These are phyloP conservation scores for Chalaropsis ovoidea DNA, from an alignment of 2,329 filamentous ascomycete species.

Conservation along the genomic window DNA sequence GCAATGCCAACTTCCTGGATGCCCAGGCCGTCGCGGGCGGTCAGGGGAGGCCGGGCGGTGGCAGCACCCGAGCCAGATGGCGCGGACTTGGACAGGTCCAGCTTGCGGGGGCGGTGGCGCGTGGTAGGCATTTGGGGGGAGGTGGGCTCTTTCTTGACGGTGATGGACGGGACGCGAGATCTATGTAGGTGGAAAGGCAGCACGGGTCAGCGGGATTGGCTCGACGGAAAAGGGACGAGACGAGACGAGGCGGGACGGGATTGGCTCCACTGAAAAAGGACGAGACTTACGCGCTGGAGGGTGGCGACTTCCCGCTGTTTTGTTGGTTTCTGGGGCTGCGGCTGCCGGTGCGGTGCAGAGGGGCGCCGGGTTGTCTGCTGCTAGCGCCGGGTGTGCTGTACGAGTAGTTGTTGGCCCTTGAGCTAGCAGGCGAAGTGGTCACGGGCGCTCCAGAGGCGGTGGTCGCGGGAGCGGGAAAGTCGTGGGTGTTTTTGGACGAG, in stretches of 20 bases:
- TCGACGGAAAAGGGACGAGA: constrained; percentile 14
- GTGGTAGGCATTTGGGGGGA: constrained; percentile 70
- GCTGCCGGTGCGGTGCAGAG: constrained; percentile 23
- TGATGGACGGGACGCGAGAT: constrained; percentile 59
- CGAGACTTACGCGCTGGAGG: constrained; percentile 48
- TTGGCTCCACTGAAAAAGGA: constrained; percentile 7
- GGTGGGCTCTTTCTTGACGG: constrained; percentile 92
- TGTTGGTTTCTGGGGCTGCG: constrained; percentile 29
- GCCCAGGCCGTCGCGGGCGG: constrained; percentile 64
- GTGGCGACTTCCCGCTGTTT: constrained; percentile 43
- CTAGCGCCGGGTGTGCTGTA: constrained; percentile 26
- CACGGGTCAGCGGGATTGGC: constrained; percentile 22
- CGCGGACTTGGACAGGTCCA: constrained; percentile 63
- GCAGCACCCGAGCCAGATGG: constrained; percentile 43
- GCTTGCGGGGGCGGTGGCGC: constrained; percentile 63
- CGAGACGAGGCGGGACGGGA: constrained; percentile 25
- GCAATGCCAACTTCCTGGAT: constrained; percentile 91
- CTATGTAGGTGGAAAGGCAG: constrained; percentile 40
- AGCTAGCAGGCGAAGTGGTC: constrained; percentile 38
- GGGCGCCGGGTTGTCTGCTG: background rate
- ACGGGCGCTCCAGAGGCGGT: constrained; percentile 30
- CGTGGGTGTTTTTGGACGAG: constrained; percentile 35
- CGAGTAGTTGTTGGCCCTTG: constrained; percentile 40
- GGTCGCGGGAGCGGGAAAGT: constrained; percentile 29
- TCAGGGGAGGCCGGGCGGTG: constrained; percentile 61